A percentile compares a stretch with the other conserved stretches of the same genome.
Evolutionary conservation across 2,329 filamentous ascomycete species (phyloP).

Genomic region (Apiospora saccharicola): DNA sequence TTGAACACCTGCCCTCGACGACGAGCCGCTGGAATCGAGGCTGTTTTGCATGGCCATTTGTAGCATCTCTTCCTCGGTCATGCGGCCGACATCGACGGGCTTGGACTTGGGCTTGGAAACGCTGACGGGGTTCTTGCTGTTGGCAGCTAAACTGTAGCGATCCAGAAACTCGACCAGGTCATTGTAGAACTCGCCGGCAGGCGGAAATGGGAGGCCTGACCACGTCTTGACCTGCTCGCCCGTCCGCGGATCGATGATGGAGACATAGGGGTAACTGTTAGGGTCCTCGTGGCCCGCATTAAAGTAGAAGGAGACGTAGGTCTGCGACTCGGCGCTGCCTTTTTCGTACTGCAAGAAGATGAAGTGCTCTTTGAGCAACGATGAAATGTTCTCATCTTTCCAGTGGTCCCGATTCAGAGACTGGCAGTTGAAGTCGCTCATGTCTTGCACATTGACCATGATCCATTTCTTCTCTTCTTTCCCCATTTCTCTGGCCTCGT

Average conservation of each 20-base stretch:
- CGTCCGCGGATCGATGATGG: conserved; percentile 93
- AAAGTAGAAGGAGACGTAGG: conserved; percentile 94
- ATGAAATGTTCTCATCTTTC: conserved; percentile 82
- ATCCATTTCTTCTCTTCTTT: conserved; percentile 94
- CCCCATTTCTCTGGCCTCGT: conserved; percentile 82
- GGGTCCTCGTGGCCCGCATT: conserved; percentile 74
- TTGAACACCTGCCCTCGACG: conserved; percentile 62
- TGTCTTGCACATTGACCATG: conserved; percentile 93
- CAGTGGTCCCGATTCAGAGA: conserved; percentile 93
- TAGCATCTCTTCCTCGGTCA: conserved; percentile 98
- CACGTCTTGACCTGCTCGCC: conserved; percentile 97
- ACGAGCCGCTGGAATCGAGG: conserved; percentile 63
- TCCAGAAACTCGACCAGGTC: conserved; percentile 97
- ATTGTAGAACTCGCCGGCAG: conserved; percentile 81
- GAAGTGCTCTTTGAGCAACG: conserved; percentile 90
- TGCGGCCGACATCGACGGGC: conserved; percentile 78
- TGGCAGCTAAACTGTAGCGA: conserved; percentile 86
- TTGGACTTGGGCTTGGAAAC: conserved; percentile 76
- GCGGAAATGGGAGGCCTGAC: conserved; percentile 83
- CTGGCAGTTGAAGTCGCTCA: conserved; percentile 93
- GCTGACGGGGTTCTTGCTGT: conserved; percentile 92
- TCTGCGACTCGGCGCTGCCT: conserved; percentile 76
- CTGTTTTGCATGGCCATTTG: conserved; percentile 93
- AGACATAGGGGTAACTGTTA: conserved; percentile 95
- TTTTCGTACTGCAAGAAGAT: conserved; percentile 95